Evolutionary conservation across 2,329 filamentous ascomycete species (phyloP), one percentile per base, ranked within the genome.

Genomic region (Penicillium hordei): DNA sequence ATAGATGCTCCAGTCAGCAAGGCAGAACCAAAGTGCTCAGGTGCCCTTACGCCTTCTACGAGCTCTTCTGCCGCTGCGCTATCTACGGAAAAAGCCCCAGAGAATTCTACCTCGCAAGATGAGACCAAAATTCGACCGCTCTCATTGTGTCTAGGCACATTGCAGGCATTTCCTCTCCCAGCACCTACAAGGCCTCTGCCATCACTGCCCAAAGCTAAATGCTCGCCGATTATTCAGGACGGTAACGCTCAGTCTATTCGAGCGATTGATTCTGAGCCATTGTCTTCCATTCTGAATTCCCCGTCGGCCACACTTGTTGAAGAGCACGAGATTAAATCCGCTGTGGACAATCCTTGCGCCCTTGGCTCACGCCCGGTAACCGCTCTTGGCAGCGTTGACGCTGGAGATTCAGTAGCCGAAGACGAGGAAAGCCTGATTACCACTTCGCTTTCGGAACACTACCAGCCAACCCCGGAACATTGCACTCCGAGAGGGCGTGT

Each of bases 111-210:
- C 19, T 25, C 54, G 2, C 49, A 59, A 33, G 46, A 34, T 15
- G 59, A 62, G 46, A 48, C 33, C 25, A 59, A 51, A 21, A 42
- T 60, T 33, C 68, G 66, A 8, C 64, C 64, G 12, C 51, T 64
- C 5, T 71, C 70, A 0, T 44, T 71, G 40, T 66, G 68, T 5
- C 60, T 68, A 55, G 64, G 64, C 17, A 63, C 69, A 0, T 63
- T 75, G 17, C 62, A 74, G 36, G 63, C 70, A 15, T 72, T 73
- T 38, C 70, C 73, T 60, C 66, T 73, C 21, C 74, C 74, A 17
- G 72, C 73, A 33, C 74, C 74, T 13, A 70, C 64, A 27, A 67
- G 61, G 33, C 72, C 74, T 31, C 54, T 76, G 5, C 74, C 74
- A 49, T 70, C 69, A 5, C 55, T 75, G 9, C 74, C 74, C 10